These are phyloP conservation scores for Ramularia endophylla DNA, from an alignment of 2,329 filamentous ascomycete genomes.

Conservation along the genomic window DNA sequence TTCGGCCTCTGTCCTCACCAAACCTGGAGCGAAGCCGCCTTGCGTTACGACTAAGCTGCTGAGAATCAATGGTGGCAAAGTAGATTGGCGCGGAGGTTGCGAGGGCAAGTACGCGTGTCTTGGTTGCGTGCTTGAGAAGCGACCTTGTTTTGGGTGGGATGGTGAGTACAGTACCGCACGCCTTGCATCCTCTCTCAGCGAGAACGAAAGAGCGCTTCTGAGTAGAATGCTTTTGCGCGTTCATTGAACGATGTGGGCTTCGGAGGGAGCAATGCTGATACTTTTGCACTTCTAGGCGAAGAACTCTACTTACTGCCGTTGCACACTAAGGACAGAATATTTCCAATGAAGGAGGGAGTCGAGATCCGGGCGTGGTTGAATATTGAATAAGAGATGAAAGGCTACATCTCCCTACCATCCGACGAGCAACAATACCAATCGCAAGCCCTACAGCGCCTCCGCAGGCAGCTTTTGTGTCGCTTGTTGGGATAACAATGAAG, in stretches of 20 bases:
- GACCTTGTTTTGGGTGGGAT: conserved; percentile 14
- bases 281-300: conserved; percentile 19
- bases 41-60: conserved; percentile 21
- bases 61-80: conserved; percentile 11
- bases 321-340: conserved; percentile 21
- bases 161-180: too few relatives aligned
- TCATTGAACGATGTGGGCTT: too few relatives aligned
- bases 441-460: too few relatives aligned
- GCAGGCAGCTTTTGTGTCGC: too few relatives aligned
- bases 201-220: too few relatives aligned
- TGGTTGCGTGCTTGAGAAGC: conserved; percentile 18
- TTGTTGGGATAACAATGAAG: too few relatives aligned
- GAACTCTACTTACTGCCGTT: conserved; percentile 25
- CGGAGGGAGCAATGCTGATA: too few relatives aligned
- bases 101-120: conserved; percentile 23
- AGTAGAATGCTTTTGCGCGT: too few relatives aligned
- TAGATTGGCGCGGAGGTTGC: conserved; percentile 17
- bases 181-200: too few relatives aligned
- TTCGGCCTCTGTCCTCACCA: background rate
- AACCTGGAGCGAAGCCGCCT: conserved; percentile 1
- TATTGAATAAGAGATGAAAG: conserved; percentile 12
- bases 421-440: too few relatives aligned
- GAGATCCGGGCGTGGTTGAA: conserved; percentile 25
- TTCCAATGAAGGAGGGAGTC: conserved; percentile 13
- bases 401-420: too few relatives aligned